Evolutionary conservation across 176 grass and related monocot species (phyloP), one percentile per base, ranked within the genome.

Genomic region (Aegilops umbellulata): DNA sequence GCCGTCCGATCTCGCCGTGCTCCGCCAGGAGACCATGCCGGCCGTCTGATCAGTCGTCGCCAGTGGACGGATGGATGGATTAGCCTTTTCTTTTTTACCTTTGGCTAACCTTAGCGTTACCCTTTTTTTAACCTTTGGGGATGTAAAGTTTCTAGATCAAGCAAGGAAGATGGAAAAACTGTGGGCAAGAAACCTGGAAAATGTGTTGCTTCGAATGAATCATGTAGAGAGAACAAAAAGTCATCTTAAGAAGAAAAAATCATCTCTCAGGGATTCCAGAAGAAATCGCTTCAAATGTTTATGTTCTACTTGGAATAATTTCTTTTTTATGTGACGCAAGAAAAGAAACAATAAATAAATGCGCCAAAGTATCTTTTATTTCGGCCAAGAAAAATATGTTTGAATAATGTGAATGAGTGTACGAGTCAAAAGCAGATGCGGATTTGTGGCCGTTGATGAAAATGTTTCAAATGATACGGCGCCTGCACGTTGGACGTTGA

Each of bases 11-110:
- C 61, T 93, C 65, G 82, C 60, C 2, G 61, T 69, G 11, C 70
- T 90, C 7, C 92, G 92, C 11, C 86, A 72, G 2, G 91, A 69
- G 82, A 88, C 86, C 78, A 82, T 90, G 88, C 92, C 92, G 0
- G 86, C 92, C 66, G 78, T 90, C 6, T 93, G 92, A 93, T 24
- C 63, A 39, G 53, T 58, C 53, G 19, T 3, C 19, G 53, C 36
- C 49, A 24, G 23, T 8, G 12, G 39, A 6, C 42, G 74, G 74
- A 14, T 14, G 44, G 46, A 14, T 47, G 74, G 74, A 90, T 71
- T 87, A 91, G 77, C 57, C 11, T 66, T 77, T 20, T n/a, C 6
- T 70, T 70, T 73, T 60, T 51, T 82, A 58, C 3, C 47, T 74
- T 68, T 80, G 84, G 90, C 90, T 89, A 89, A 83, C 87, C 75